These are phyloP conservation scores for Waltergamsia citrina DNA, from an alignment of 2,329 filamentous ascomycete genomes.

Conservation along the genomic window DNA sequence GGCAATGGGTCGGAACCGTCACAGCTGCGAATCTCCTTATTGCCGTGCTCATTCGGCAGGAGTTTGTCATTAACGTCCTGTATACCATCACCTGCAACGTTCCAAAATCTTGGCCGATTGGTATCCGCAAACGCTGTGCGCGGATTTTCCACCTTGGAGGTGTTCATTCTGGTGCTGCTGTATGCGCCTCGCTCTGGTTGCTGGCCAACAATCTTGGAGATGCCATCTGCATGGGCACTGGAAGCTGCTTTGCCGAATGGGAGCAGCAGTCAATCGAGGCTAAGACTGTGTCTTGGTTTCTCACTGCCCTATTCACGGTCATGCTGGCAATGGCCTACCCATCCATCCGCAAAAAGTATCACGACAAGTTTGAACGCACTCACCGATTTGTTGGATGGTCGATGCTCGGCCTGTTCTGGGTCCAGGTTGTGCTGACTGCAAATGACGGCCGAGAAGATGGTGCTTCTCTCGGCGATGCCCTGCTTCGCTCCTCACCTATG, in stretches of 20 bases:
- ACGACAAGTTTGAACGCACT: conserved; percentile 61
- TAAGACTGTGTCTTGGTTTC: conserved; percentile 44
- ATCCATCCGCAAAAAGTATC: conserved; percentile 47
- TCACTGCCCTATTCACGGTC: conserved; percentile 44
- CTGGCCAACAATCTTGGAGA: conserved; percentile 18
- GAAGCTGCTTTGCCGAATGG: conserved; percentile 12
- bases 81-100: conserved; percentile 29
- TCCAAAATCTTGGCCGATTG: conserved; percentile 28
- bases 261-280: conserved; percentile 25
- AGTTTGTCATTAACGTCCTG: conserved; percentile 36
- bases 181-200: conserved; percentile 29
- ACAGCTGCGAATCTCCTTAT: conserved; percentile 31
- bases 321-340: conserved; percentile 59
- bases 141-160: conserved; percentile 35
- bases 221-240: conserved; percentile 12
- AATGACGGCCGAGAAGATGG: conserved; percentile 26
- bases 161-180: conserved; percentile 30
- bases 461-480: conserved; percentile 22
- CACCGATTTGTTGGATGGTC: conserved; percentile 71
- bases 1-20: conserved; percentile 22
- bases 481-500: conserved; percentile 35
- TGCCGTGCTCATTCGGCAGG: conserved; percentile 35
- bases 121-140: conserved; percentile 27
- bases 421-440: conserved; percentile 46
- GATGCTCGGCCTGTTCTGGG: conserved; percentile 56